phyloP scores from a whole-genome alignment of 2,329 filamentous ascomycete genomes.

The Pleurostoma richardsiae region DNA sequence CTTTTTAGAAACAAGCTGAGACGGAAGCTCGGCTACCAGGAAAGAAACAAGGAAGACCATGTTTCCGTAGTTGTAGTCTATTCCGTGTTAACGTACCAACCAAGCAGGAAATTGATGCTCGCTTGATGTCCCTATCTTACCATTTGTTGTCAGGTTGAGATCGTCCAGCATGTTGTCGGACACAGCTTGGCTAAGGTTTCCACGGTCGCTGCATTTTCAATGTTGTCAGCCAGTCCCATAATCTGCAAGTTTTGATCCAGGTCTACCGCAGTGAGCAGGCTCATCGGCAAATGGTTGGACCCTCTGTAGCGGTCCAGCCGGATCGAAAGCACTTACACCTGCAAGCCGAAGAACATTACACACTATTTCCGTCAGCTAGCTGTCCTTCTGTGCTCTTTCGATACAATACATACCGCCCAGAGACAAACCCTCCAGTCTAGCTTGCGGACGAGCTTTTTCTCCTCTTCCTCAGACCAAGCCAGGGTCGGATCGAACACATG shows the following conservation, averaged over 20 bases:
- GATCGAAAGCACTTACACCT: constrained; percentile 27
- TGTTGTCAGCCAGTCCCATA: too few species aligned
- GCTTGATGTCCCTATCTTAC: constrained; percentile 12
- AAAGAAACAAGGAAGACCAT: constrained; percentile 46
- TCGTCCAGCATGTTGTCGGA: constrained; percentile 58
- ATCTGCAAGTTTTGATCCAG: too few species aligned
- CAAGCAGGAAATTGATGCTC: not conserved
- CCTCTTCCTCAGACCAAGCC: constrained; percentile 47
- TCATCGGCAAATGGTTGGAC: too few species aligned
- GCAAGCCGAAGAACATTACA: constrained; percentile 57
- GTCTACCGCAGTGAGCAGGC: too few species aligned
- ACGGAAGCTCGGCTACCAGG: constrained; percentile 51
- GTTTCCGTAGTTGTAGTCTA: constrained; percentile 43
- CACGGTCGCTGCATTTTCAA: constrained; percentile 33
- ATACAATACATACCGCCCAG: constrained; percentile 27
- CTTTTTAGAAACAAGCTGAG: constrained; percentile 52
- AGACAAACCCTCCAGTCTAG: constrained; percentile 31
- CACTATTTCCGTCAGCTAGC: constrained; percentile 26
- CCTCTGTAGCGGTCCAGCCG: too few species aligned
- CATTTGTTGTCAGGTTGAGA: constrained; percentile 36
- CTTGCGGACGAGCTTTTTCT: constrained; percentile 46
- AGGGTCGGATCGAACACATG: constrained; percentile 50
- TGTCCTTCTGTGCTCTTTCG: too few species aligned
- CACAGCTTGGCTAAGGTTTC: constrained; percentile 53
- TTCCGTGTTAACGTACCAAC: not conserved